These are phyloP conservation scores for Ophiostoma perfectum DNA, from an alignment of 2,329 filamentous ascomycete species.

Conservation along the genomic window DNA sequence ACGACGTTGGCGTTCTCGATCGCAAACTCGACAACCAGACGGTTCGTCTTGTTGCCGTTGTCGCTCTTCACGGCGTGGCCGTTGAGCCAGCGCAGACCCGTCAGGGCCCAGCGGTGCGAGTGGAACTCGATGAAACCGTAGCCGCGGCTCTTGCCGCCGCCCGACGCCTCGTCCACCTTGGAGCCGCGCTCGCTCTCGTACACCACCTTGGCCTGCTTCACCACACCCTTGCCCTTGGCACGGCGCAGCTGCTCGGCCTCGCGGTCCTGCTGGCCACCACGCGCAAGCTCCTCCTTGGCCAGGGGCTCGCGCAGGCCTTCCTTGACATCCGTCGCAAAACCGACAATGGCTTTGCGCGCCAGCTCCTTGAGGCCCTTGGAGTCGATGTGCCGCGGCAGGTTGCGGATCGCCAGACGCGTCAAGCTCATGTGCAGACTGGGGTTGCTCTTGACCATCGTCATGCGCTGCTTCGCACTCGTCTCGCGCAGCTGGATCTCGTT, in stretches of 20 bases:
- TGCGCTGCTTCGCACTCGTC: conserved; percentile 77
- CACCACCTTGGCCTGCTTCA: conserved; percentile 89
- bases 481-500: conserved; percentile 84
- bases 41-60: conserved; percentile 68
- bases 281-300: conserved; percentile 80
- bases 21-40: conserved; percentile 91
- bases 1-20: conserved; percentile 98
- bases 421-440: conserved; percentile 83
- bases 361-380: conserved; percentile 88
- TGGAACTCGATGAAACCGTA: conserved; percentile 98
- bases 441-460: conserved; percentile 85
- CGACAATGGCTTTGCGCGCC: conserved; percentile 86
- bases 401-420: conserved; percentile 84
- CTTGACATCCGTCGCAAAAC: conserved; percentile 87
- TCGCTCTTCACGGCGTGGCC: conserved; percentile 58
- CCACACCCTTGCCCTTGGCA: conserved; percentile 75
- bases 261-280: conserved; percentile 73
- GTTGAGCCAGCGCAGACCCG: conserved; percentile 92
- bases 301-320: conserved; percentile 67
- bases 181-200: conserved; percentile 82
- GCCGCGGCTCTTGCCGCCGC: conserved; percentile 74
- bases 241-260: conserved; percentile 76
- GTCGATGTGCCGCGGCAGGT: conserved; percentile 75
- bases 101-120: conserved; percentile 87
- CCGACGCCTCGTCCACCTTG: conserved; percentile 64